phyloP scores from a whole-genome alignment of 31 red algal species.

The Porphyra umbilicalis region DNA sequence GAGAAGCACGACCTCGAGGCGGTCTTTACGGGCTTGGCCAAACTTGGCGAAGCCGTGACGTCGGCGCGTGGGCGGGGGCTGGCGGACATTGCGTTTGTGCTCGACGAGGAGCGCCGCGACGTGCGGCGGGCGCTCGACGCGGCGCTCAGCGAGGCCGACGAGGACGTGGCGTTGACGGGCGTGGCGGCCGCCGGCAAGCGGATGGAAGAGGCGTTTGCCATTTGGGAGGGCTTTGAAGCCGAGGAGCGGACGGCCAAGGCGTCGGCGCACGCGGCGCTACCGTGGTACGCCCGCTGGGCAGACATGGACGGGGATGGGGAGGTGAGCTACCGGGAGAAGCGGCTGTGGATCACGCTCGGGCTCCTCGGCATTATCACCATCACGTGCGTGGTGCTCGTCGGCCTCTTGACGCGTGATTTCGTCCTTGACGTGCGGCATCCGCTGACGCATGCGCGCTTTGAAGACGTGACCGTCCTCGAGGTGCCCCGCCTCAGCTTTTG shows the following conservation, averaged over 20 bases:
- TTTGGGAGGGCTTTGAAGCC: neutral
- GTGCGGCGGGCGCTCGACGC: neutral
- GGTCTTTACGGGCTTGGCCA: neutral
- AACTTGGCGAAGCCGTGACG: neutral
- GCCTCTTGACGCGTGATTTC: neutral
- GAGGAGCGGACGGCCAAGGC: neutral
- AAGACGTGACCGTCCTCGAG: neutral
- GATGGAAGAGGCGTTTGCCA: neutral
- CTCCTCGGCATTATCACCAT: neutral
- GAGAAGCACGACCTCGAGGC: neutral
- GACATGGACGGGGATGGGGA: neutral
- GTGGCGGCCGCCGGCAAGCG: neutral
- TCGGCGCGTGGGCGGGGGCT: neutral
- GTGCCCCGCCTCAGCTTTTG: neutral
- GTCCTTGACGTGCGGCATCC: neutral
- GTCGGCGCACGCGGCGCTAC: neutral
- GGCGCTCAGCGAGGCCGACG: neutral
- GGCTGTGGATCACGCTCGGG: neutral
- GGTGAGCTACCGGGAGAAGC: neutral
- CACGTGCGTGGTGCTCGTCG: neutral
- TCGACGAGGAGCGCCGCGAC: neutral
- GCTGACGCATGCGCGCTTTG: neutral
- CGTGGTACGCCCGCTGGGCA: neutral
- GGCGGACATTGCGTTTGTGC: neutral
- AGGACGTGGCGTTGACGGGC: neutral